These are phyloP conservation scores for Candida palmyrensis DNA, from an alignment of 805 yeast species.

Conservation along the genomic window DNA sequence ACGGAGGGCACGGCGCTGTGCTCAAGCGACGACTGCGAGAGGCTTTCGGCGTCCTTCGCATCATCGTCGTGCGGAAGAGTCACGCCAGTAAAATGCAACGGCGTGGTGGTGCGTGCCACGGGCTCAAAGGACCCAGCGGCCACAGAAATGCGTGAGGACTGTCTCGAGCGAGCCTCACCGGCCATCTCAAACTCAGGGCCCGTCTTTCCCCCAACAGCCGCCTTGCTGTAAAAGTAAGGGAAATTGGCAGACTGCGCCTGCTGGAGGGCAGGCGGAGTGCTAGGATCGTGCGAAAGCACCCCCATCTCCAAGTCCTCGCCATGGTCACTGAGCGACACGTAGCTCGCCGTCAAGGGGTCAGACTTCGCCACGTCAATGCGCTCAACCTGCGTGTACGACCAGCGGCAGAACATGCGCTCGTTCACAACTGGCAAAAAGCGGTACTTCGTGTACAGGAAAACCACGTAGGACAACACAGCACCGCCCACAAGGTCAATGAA, in stretches of 20 bases:
- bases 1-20: constrained; percentile 36
- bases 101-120: constrained; percentile 4
- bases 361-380: constrained; percentile 19
- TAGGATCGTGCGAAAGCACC: neutral
- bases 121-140: constrained; percentile 3
- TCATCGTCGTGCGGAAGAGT: constrained; percentile 9
- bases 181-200: constrained; percentile 18
- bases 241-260: constrained; percentile 5
- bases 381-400: constrained; percentile 49
- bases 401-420: constrained; percentile 55
- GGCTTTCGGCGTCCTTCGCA: constrained; percentile 7
- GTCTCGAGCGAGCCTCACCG: constrained; percentile 22
- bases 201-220: constrained; percentile 4
- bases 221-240: constrained; percentile 3
- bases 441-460: constrained; percentile 66
- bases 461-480: constrained; percentile 68
- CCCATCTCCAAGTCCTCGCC: constrained; percentile 3
- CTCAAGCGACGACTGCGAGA: constrained; percentile 22
- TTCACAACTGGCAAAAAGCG: constrained; percentile 60
- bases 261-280: too few relatives aligned
- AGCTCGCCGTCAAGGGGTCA: constrained; percentile 26
- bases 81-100: too few relatives aligned
- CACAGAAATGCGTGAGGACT: constrained; percentile 15
- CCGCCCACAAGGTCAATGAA: constrained; percentile 94
- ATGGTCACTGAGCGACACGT: neutral